Conservation (phyloP, 2,329 filamentous ascomycete genomes). For the Fonsecaea nubica region DNA sequence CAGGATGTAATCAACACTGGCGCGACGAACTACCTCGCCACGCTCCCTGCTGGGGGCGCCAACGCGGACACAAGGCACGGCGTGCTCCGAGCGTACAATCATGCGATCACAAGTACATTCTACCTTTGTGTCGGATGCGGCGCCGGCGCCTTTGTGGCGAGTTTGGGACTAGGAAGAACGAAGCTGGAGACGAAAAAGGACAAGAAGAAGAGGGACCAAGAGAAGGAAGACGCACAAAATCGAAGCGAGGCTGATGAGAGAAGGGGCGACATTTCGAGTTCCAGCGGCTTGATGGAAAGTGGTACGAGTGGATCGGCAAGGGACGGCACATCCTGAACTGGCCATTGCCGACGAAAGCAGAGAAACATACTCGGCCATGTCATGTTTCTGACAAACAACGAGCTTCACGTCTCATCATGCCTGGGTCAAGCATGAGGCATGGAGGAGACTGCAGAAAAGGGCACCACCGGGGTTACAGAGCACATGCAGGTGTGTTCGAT, state of each 20-base stretch:
- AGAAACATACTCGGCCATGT: background rate
- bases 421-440: too few species aligned
- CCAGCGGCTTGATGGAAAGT: background rate
- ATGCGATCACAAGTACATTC: conserved; percentile 34
- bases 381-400: too few species aligned
- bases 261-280: background rate
- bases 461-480: too few species aligned
- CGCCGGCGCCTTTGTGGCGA: conserved; percentile 15
- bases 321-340: background rate
- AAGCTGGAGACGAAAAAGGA: conserved; percentile 28
- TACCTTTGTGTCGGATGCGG: conserved; percentile 30
- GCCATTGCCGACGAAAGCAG: background rate
- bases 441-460: too few species aligned
- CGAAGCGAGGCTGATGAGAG: background rate
- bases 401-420: too few species aligned
- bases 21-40: conserved; percentile 33
- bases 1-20: conserved; percentile 31
- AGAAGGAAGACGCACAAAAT: background rate
- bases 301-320: background rate
- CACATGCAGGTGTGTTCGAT: too few species aligned
- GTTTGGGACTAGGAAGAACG: conserved; percentile 30
- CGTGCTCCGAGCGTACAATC: conserved; percentile 42
- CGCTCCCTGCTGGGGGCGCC: conserved; percentile 12
- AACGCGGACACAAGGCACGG: conserved; percentile 25
- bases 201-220: background rate